Base-by-base conservation (phyloP, 2,329 filamentous ascomycete genomes). In the Davidsoniella eucalypti region DNA sequence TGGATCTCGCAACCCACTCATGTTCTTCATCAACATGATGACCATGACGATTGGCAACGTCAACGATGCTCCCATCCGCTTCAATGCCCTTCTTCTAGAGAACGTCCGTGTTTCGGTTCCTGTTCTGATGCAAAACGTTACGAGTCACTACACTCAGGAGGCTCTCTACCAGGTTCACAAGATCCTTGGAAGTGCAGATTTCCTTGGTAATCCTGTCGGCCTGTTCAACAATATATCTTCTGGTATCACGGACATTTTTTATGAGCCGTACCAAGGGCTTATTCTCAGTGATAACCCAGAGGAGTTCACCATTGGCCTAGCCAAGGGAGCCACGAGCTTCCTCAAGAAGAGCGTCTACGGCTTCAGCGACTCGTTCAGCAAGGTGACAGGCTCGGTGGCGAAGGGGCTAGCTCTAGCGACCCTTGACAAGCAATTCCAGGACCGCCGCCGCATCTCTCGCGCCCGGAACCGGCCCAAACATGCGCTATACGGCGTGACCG, bases 1-100 rank as follows among this genome's bases (percentile, higher is more conserved):
- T 44, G 87, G 86, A 12, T 87, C 87, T 1, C 80, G 78, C 40
- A 98, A 94, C 61, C 93, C 93, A 0, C 74, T 98, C 63, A 96
- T 96, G 88, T 98, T 96, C 69, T 88, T 95, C 62, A 80, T 96
- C 63, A 96, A 98, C 61, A 86, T 96, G 57, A 80, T 98, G 70
- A 96, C 93, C 0, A 98, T 98, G 92, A 94, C 92, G 12, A 92
- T 98, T 59, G 92, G 92, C 56, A 98, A 98, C 59, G 87, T 98
- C 69, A 98, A 98, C 59, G 93, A 98, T 65, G 92, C 92, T 5
- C 93, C 92, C 0, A 80, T 98, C 49, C 81, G 87, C 44, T 79
- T 98, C 61, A 98, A 96, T 55, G 87, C 92, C 1, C 70, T 98
- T 21, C 84, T 98, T 69, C 69, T 98, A 21, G 92, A 98, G 64